These are phyloP conservation scores for Rhododendron mucronatum DNA, from an alignment of 148 eudicot species.

Conservation along the genomic window DNA sequence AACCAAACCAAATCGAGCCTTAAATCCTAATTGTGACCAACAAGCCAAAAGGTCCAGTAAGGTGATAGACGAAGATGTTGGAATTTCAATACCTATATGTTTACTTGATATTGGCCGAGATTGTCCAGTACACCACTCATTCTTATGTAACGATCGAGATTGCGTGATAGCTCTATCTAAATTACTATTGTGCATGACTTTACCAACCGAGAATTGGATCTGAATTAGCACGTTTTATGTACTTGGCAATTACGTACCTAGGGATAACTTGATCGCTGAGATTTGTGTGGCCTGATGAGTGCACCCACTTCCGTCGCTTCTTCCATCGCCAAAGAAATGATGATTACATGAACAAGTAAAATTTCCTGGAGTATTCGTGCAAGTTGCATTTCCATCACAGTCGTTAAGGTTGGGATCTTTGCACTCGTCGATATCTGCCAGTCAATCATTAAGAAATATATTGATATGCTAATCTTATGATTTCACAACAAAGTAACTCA, in stretches of 20 bases:
- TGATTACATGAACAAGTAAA: constrained; percentile 11
- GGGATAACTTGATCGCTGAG: constrained; percentile 10
- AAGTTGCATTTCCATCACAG: constrained; percentile 11
- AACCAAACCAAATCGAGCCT: too few relatives aligned
- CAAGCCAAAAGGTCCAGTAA: too few relatives aligned
- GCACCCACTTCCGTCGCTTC: constrained; percentile 15
- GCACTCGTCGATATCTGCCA: constrained; percentile 21
- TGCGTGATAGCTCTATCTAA: too few relatives aligned
- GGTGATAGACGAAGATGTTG: too few relatives aligned
- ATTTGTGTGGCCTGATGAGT: not conserved
- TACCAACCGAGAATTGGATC: not conserved
- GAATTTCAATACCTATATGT: too few relatives aligned
- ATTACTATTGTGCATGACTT: too few relatives aligned
- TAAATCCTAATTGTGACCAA: too few relatives aligned
- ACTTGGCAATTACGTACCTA: constrained; percentile 9
- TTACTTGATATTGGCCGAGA: too few relatives aligned
- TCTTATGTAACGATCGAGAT: too few relatives aligned
- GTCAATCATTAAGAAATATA: not conserved
- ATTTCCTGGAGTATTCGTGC: constrained; percentile 14
- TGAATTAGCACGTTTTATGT: not conserved
- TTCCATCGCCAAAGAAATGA: constrained; percentile 21
- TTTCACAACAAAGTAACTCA: not conserved
- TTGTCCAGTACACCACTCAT: too few relatives aligned
- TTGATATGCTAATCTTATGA: not conserved
- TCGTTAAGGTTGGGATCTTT: constrained; percentile 3